Evolutionary conservation across 177 flowering plant genomes (phyloP).

Genomic region (Vitis hybrid): DNA sequence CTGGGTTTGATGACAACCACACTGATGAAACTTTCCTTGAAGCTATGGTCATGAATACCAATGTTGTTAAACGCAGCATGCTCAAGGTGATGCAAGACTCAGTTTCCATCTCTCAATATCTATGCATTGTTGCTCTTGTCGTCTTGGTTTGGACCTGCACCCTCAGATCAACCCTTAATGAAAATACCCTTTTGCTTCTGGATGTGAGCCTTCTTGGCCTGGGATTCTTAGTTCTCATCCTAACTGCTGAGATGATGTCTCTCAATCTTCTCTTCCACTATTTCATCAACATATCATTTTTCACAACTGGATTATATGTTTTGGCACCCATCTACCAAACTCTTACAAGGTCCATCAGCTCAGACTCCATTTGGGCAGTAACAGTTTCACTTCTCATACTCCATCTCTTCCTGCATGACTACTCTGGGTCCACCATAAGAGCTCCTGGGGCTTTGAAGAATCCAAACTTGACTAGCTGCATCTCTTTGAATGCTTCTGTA

Average conservation of each 20-base stretch:
- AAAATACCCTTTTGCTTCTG: conserved; percentile 55
- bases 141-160: conserved; percentile 83
- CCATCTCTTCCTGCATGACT: conserved; percentile 91
- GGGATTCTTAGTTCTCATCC: conserved; percentile 71
- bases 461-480: conserved; percentile 74
- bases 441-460: conserved; percentile 70
- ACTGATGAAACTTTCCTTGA: conserved; percentile 83
- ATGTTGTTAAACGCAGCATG: conserved; percentile 59
- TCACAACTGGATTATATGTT: conserved; percentile 66
- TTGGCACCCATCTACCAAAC: conserved; percentile 86
- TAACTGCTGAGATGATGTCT: conserved; percentile 65
- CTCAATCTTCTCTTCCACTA: conserved; percentile 51
- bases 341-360: conserved; percentile 83
- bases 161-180: conserved; percentile 52
- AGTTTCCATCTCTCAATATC: conserved; percentile 80
- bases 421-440: conserved; percentile 70
- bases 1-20: conserved; percentile 86
- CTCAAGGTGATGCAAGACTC: conserved; percentile 80
- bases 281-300: conserved; percentile 63
- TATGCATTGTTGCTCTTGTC: conserved; percentile 82
- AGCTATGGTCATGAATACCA: conserved; percentile 93
- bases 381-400: conserved; percentile 64
- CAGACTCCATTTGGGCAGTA: conserved; percentile 87
- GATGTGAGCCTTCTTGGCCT: conserved; percentile 58
- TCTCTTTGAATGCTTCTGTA: conserved; percentile 85